Evolutionary conservation across 495 filamentous ascomycete genomes (phyloP).

Genomic region (Penicillium subrubescens): DNA sequence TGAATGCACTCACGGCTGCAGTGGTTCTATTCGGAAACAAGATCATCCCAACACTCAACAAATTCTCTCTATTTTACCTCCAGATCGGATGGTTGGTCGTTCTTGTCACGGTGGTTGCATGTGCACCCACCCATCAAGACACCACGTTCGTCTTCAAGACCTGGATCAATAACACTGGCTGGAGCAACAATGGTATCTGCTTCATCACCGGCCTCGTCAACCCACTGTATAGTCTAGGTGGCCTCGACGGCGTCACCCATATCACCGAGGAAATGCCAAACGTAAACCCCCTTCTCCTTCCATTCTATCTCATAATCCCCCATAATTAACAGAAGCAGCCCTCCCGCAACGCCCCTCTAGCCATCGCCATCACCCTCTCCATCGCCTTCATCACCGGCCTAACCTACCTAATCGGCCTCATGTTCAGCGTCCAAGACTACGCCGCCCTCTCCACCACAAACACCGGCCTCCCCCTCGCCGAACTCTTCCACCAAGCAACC

Average conservation of each 20-base stretch:
- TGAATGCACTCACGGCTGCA: constrained; percentile 1
- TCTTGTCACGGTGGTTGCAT: constrained; percentile 3
- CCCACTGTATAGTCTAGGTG: constrained; percentile 6
- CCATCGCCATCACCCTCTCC: constrained; percentile 2
- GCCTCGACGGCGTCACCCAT: constrained; percentile 2
- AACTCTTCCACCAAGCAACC: constrained; percentile 8
- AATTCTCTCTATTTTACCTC: constrained; percentile 4
- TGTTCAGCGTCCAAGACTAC: constrained; percentile 9
- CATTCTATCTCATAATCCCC: neutral
- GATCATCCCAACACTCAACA: constrained; percentile 3
- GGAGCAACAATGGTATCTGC: constrained; percentile 4
- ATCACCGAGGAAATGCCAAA: constrained; percentile 10
- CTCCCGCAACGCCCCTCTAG: constrained; percentile 2
- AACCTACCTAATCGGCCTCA: constrained; percentile 5
- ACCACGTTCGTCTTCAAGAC: constrained; percentile 3
- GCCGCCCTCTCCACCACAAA: constrained; percentile 1
- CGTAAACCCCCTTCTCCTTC: neutral
- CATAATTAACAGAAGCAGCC: neutral
- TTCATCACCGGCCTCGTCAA: constrained; percentile 10
- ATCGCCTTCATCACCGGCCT: constrained; percentile 7
- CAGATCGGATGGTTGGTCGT: constrained; percentile 2
- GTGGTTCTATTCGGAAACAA: constrained; percentile 4
- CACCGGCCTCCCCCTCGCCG: constrained; percentile 8
- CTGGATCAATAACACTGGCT: constrained; percentile 10
- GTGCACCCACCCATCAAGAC: neutral